Evolutionary conservation across 257 asterid genomes (phyloP).

Genomic region (Salvia rosmarinus): DNA sequence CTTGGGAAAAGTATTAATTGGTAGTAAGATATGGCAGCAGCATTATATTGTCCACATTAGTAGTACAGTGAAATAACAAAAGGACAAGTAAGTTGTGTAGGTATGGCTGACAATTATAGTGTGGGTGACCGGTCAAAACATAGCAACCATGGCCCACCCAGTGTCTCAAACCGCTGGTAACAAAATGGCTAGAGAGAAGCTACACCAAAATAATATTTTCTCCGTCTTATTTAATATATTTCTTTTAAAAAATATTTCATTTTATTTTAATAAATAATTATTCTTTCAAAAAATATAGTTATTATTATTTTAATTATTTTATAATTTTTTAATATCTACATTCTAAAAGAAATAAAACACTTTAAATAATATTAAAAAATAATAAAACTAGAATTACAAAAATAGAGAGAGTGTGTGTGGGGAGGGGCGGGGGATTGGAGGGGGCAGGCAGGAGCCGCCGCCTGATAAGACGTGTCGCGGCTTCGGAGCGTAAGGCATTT

Average conservation of each 20-base stretch:
- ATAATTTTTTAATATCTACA: too few species aligned
- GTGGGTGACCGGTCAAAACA: constrained; percentile 39
- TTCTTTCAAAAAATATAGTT: too few species aligned
- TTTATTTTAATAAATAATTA: too few species aligned
- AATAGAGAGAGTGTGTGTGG: neutral
- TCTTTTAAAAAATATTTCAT: too few species aligned
- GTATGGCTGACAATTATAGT: constrained; percentile 19
- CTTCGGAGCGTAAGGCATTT: constrained; percentile 35
- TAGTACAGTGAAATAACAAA: constrained; percentile 26
- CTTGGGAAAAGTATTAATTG: too few species aligned
- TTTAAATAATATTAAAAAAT: too few species aligned
- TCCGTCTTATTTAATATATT: too few species aligned
- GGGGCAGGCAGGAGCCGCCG: constrained; percentile 63
- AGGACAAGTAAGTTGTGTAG: constrained; percentile 7
- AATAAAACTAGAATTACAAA: neutral
- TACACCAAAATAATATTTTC: neutral
- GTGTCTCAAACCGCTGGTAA: constrained; percentile 26
- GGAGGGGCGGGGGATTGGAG: constrained; percentile 39
- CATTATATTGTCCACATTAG: constrained; percentile 11
- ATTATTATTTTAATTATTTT: too few species aligned
- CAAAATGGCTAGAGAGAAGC: constrained; percentile 6
- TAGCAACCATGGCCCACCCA: constrained; percentile 7
- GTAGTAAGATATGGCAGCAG: neutral
- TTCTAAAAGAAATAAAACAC: too few species aligned
- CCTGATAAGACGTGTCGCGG: constrained; percentile 67